These are phyloP conservation scores for Ettlia oleoabundans DNA, from an alignment of 139 green algal species.

Conservation along the genomic window DNA sequence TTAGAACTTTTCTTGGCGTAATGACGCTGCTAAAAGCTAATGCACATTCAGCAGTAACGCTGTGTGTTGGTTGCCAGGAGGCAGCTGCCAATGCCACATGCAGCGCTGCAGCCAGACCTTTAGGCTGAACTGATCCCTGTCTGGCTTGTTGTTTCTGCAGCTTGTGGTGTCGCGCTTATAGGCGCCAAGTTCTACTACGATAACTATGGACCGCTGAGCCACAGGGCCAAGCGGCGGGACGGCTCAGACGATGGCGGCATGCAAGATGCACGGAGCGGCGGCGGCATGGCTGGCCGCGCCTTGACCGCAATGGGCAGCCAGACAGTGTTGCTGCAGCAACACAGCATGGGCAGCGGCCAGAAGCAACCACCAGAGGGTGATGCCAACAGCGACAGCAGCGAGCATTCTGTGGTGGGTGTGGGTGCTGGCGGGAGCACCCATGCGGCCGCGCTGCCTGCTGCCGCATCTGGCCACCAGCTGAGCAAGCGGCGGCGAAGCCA, in stretches of 20 bases:
- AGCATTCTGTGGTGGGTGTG: neutral
- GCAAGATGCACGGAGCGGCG: neutral
- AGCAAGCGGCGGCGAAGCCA: neutral
- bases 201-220: neutral
- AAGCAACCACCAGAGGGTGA: neutral
- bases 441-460: neutral
- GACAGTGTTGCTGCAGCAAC: neutral
- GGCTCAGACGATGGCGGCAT: neutral
- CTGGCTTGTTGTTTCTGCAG: neutral
- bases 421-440: neutral
- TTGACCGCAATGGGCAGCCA: neutral
- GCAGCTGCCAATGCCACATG: no score
- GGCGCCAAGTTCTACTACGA: neutral
- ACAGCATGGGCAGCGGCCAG: neutral
- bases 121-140: neutral
- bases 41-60: neutral
- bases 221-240: neutral
- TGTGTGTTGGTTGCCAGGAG: no score
- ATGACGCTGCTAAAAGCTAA: no score
- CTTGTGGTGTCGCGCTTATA: slow-evolving; percentile 3
- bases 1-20: neutral
- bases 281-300: no score
- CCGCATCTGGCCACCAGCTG: no score
- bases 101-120: no score
- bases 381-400: neutral